These are phyloP conservation scores for Alternaria sp. DNA, from an alignment of 2,329 filamentous ascomycete species.

Conservation along the genomic window DNA sequence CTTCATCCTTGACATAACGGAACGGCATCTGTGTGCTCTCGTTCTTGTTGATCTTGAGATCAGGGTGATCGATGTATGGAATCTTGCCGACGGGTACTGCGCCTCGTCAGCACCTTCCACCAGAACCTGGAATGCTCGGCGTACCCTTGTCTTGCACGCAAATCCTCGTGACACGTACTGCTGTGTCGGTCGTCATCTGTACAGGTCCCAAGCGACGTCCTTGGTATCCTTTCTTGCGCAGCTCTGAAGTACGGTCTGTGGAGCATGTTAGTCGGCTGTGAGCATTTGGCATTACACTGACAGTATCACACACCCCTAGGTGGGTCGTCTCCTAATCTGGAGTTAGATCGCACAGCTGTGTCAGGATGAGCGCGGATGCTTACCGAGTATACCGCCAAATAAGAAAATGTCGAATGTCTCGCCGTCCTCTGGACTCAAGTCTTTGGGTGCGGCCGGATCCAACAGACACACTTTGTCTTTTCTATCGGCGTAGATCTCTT, in stretches of 20 bases:
- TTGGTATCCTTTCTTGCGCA: conserved; percentile 90
- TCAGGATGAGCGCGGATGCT: conserved; percentile 28
- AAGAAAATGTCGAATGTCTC: conserved; percentile 87
- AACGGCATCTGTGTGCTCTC: conserved; percentile 99
- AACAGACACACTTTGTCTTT: conserved; percentile 85
- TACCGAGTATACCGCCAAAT: conserved; percentile 95
- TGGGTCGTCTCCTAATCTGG: conserved; percentile 80
- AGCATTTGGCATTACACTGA: neutral
- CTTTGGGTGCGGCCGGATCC: conserved; percentile 82
- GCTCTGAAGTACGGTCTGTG: conserved; percentile 89
- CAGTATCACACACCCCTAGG: conserved; percentile 73
- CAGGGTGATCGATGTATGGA: conserved; percentile 84
- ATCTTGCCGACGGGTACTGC: conserved; percentile 80
- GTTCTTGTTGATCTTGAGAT: conserved; percentile 87
- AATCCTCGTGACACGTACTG: conserved; percentile 89
- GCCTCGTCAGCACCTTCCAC: conserved; percentile 27
- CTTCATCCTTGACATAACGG: conserved; percentile 81
- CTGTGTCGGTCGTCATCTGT: conserved; percentile 99
- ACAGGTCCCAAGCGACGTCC: conserved; percentile 87
- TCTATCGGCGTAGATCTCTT: conserved; percentile 76
- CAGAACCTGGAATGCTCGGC: conserved; percentile 36
- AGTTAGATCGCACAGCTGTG: conserved; percentile 31
- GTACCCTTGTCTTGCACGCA: conserved; percentile 84
- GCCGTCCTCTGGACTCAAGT: conserved; percentile 84
- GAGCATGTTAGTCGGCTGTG: conserved; percentile 32